Base-by-base conservation (phyloP, 352 stramenopile species). In the Elongisporangium senticosum region DNA sequence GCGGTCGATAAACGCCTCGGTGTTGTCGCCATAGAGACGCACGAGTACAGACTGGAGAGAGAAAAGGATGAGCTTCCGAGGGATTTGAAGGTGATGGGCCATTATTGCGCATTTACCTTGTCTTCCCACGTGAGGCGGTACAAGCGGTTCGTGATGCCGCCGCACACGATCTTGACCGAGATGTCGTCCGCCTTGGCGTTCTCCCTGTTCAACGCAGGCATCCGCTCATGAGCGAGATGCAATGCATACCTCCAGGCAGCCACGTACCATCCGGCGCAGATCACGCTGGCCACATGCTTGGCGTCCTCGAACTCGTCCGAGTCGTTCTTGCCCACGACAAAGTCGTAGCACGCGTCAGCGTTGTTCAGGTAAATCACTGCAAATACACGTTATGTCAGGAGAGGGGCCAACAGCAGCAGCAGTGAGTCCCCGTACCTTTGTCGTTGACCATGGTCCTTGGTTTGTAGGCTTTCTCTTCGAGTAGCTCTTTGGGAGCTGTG, bases 81-180 rank as follows among this genome's bases (percentile, higher is more conserved):
- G 24, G 43, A 33, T 56, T 13, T 53, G 37, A 20, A 11, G 26
- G 21, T 20, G n/a, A 52, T 22, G 13, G 48, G 13, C n/a, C 4
- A 26, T 23, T 26, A 2, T 43, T 43, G 33, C 33, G 33, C 33
- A 54, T 64, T 56, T 57, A 83, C 75, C 65, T 85, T 70, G 53
- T 87, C 80, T 19, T 73, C 53, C 69, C 74, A 93, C 21, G 74
- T 70, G 56, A 97, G 72, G 20, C 87, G 86, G 74, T 96, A 98
- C 21, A 98, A 82, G 58, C 86, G 79, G 64, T 98, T 98, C 14
- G 93, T 98, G 71, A 98, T 97, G 49, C 93, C 93, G 49, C 93
- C 93, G 49, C 79, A 78, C 51, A 93, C 87, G 66, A 93, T 90
- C 62, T 92, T 93, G 68, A 95, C 78, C 7, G 61, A 68, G 52